These are phyloP conservation scores for Capillidium rhysosporum DNA, from an alignment of 371 early-diverging fungal species.

Conservation along the genomic window DNA sequence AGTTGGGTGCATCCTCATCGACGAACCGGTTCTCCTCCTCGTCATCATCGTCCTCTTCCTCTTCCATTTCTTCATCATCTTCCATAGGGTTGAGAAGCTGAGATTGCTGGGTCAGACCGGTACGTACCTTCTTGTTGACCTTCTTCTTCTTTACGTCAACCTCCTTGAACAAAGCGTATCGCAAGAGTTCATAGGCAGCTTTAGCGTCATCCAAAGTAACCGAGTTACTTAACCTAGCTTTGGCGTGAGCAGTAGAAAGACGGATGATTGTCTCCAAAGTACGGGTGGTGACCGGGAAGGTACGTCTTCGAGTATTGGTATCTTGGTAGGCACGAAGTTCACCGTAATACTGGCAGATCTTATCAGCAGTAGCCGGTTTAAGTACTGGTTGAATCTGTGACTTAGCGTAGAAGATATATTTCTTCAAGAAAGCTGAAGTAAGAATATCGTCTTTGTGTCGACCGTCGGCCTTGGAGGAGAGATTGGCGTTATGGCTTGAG, in stretches of 20 bases:
- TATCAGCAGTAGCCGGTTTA: conserved; percentile 47
- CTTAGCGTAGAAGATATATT: conserved; percentile 73
- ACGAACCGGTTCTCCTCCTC: background rate
- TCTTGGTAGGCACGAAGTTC: conserved; percentile 32
- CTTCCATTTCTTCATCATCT: conserved; percentile 16
- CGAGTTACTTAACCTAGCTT: conserved; percentile 60
- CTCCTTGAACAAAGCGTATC: conserved; percentile 87
- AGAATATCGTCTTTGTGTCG: conserved; percentile 26
- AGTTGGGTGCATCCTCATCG: too few species aligned
- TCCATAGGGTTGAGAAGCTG: conserved; percentile 11
- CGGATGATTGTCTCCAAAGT: conserved; percentile 98
- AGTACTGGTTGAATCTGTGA: conserved; percentile 45
- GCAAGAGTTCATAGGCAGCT: conserved; percentile 62
- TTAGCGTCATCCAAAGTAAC: conserved; percentile 79
- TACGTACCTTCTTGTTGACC: conserved; percentile 7
- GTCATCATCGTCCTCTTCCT: conserved; percentile 15
- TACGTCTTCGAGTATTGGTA: conserved; percentile 18
- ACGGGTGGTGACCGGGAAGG: conserved; percentile 90
- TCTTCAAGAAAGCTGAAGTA: conserved; percentile 54
- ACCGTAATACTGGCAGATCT: conserved; percentile 59
- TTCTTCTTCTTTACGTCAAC: conserved; percentile 35
- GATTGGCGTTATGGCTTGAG: conserved; percentile 19
- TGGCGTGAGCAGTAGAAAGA: conserved; percentile 97
- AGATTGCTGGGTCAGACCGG: background rate
- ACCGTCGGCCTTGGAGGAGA: conserved; percentile 27